Percentiles rank a stretch among this genome's conserved stretches.
Evolutionary conservation across 2,329 filamentous ascomycete species (phyloP).

Genomic region (Penicillium occitanis): DNA sequence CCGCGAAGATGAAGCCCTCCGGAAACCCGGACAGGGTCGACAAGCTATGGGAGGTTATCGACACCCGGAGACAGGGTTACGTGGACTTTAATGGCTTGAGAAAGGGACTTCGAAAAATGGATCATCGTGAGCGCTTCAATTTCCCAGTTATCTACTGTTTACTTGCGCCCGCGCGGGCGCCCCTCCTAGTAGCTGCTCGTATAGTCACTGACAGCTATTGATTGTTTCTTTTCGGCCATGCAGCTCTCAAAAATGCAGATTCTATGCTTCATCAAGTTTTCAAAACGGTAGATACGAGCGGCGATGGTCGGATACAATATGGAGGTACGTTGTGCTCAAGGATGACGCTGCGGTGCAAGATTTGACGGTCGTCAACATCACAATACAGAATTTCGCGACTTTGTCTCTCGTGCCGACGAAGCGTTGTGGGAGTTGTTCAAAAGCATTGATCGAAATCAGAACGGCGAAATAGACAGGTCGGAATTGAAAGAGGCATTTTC

Average conservation of each 20-base stretch:
- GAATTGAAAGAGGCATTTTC: constrained; percentile 80
- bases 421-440: constrained; percentile 80
- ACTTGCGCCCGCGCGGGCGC: background rate
- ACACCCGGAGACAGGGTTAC: constrained; percentile 72
- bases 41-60: constrained; percentile 79
- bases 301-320: constrained; percentile 87
- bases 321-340: constrained; percentile 61
- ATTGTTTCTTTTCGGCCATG: constrained; percentile 15
- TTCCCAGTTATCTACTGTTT: constrained; percentile 19
- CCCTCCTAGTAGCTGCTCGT: constrained; percentile 5
- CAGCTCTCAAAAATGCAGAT: constrained; percentile 87
- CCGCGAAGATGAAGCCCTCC: constrained; percentile 57
- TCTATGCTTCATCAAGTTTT: constrained; percentile 78
- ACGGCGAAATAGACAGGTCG: constrained; percentile 82
- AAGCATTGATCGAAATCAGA: constrained; percentile 79
- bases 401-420: constrained; percentile 82
- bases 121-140: constrained; percentile 70
- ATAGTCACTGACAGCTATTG: constrained; percentile 2
- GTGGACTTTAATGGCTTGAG: constrained; percentile 82
- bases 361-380: constrained; percentile 24
- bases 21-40: constrained; percentile 79
- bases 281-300: constrained; percentile 77
- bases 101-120: constrained; percentile 80
- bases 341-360: background rate
- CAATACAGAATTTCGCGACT: constrained; percentile 75